phyloP scores from a whole-genome alignment of 306 rosid genomes.

The Begonia peltatifolia region DNA sequence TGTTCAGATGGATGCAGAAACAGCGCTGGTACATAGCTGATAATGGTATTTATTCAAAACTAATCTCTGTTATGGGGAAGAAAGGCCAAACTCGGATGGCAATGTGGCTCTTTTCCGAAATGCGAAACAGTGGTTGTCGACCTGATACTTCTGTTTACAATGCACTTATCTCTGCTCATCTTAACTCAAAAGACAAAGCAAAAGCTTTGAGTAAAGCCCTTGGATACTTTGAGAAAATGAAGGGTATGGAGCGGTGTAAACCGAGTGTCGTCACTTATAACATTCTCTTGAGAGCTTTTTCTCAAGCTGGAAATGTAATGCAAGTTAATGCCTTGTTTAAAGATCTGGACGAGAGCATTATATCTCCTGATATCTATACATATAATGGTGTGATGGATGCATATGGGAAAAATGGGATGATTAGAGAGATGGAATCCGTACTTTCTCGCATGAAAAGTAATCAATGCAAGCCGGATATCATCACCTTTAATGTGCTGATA shows the following conservation, averaged over 20 bases:
- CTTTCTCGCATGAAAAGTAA: constrained; percentile 73
- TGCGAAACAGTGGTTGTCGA: constrained; percentile 77
- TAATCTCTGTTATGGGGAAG: constrained; percentile 84
- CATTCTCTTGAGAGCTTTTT: constrained; percentile 79
- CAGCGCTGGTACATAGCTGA: constrained; percentile 91
- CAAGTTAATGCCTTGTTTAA: constrained; percentile 57
- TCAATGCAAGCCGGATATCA: constrained; percentile 63
- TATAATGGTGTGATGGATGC: constrained; percentile 97
- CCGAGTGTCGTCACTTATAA: constrained; percentile 82
- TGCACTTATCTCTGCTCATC: constrained; percentile 82
- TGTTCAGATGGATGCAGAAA: constrained; percentile 96
- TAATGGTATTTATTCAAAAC: constrained; percentile 78
- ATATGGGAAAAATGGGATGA: constrained; percentile 74
- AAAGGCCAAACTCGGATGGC: constrained; percentile 88
- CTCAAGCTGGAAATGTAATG: constrained; percentile 51
- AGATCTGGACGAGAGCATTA: constrained; percentile 68
- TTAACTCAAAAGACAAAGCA: constrained; percentile 53
- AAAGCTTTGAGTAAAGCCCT: constrained; percentile 74
- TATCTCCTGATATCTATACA: constrained; percentile 65
- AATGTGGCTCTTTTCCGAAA: constrained; percentile 95
- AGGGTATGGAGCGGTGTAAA: constrained; percentile 71
- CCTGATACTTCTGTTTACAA: constrained; percentile 88
- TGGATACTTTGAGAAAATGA: constrained; percentile 83
- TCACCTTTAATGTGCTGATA: constrained; percentile 69
- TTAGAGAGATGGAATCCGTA: constrained; percentile 69